These are phyloP conservation scores for Microcera coccophila DNA, from an alignment of 2,329 filamentous ascomycete species.

Conservation along the genomic window DNA sequence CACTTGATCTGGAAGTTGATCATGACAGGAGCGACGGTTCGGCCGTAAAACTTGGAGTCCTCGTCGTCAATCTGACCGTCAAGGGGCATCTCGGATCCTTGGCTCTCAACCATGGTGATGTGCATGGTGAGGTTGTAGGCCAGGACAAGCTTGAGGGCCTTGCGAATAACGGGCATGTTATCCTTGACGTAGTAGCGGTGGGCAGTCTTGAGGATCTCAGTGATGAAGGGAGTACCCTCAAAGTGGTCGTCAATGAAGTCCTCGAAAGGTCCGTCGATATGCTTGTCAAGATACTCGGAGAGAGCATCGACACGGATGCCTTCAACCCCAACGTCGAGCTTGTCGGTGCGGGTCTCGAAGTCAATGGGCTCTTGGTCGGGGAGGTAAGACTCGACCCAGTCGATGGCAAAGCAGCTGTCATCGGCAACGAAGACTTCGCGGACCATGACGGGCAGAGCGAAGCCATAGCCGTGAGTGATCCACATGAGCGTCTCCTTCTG, in stretches of 20 bases:
- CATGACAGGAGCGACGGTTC: slow-evolving; percentile 92
- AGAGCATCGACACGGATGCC: slow-evolving; percentile 77
- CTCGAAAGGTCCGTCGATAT: slow-evolving; percentile 89
- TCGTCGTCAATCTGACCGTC: slow-evolving; percentile 82
- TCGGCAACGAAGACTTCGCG: slow-evolving; percentile 91
- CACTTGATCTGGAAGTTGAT: slow-evolving; percentile 99
- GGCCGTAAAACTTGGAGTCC: slow-evolving; percentile 81
- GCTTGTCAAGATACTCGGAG: slow-evolving; percentile 89
- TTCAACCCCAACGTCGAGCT: slow-evolving; percentile 82
- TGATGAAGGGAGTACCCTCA: slow-evolving; percentile 90
- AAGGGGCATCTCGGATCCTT: slow-evolving; percentile 73
- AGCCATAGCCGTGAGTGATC: slow-evolving; percentile 95
- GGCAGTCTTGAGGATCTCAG: slow-evolving; percentile 92
- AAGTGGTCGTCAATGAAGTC: slow-evolving; percentile 95
- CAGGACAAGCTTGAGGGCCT: slow-evolving; percentile 89
- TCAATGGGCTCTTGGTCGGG: slow-evolving; percentile 66
- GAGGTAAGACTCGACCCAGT: slow-evolving; percentile 83
- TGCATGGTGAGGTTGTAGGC: slow-evolving; percentile 95
- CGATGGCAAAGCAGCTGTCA: slow-evolving; percentile 86
- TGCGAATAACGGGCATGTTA: slow-evolving; percentile 83
- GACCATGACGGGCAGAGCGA: slow-evolving; percentile 86
- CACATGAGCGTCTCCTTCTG: slow-evolving; percentile 70
- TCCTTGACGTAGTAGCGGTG: slow-evolving; percentile 90
- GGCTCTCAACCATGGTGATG: slow-evolving; percentile 89
- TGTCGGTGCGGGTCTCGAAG: slow-evolving; percentile 84